Evolutionary conservation across 495 filamentous ascomycete species (phyloP).

Genomic region (Neurospora pannonica): DNA sequence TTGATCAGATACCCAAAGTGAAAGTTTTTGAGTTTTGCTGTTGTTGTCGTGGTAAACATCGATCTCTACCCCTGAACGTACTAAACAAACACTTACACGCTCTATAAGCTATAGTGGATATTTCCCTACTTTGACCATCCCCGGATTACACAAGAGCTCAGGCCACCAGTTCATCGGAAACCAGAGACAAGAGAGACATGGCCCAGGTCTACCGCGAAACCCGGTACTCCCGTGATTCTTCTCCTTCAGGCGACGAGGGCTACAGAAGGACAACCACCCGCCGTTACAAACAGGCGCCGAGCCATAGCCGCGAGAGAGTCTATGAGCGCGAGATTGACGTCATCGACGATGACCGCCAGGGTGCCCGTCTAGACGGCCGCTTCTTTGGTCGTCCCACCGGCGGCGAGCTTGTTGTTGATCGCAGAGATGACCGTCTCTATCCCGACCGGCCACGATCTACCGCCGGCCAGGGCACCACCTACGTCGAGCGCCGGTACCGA

Average conservation of each 20-base stretch:
- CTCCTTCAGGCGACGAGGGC: constrained; percentile 37
- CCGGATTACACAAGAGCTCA: neutral
- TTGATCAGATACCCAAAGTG: neutral
- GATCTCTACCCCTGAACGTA: neutral
- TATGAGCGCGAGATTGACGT: constrained; percentile 33
- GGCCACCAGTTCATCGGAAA: neutral
- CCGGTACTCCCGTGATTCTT: constrained; percentile 37
- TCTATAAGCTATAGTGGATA: neutral
- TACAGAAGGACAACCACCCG: constrained; percentile 42
- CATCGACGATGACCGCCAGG: constrained; percentile 41
- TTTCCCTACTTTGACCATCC: neutral
- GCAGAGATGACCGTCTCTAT: constrained; percentile 32
- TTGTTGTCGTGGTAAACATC: neutral
- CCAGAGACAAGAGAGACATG: constrained; percentile 16
- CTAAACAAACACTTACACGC: neutral
- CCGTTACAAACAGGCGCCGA: constrained; percentile 43
- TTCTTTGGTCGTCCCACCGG: constrained; percentile 18
- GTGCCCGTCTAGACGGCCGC: constrained; percentile 19
- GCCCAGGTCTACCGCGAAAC: constrained; percentile 39
- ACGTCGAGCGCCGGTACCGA: constrained; percentile 27
- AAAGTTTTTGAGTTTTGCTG: neutral
- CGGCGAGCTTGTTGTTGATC: constrained; percentile 39
- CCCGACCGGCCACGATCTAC: constrained; percentile 39
- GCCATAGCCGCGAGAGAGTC: constrained; percentile 30
- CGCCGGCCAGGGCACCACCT: constrained; percentile 30